Evolutionary conservation across 2,329 filamentous ascomycete genomes (phyloP), one percentile per base, ranked within the genome.

Genomic region (Cladosporium sp.): DNA sequence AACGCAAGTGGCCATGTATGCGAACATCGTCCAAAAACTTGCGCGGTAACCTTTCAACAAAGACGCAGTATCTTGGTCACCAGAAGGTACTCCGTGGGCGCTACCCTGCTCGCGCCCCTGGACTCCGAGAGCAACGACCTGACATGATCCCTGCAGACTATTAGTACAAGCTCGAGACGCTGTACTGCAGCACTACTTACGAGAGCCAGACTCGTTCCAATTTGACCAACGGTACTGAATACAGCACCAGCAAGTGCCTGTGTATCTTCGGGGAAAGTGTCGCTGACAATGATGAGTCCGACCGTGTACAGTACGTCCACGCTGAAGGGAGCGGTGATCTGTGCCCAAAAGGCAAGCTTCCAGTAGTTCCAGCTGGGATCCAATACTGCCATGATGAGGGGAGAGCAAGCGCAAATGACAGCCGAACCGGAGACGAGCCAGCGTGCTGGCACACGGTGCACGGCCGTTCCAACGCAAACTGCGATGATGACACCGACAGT

Each of bases 181-280:
- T 20, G n/a, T 27, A 9, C 4, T 27, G 9, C 5, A 27, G 4
- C 22, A 9, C 9, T 9, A 27, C 22, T 27, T 27, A 27, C 22
- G 5, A 68, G 62, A 1, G 68, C 68, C n/a, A 74, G 54, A 4
- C 69, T 67, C 11, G 74, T 62, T 18, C 72, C 68, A 53, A 74
- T 64, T 57, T 76, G 67, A 19, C 68, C 57, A 38, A 71, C 59
- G 0, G 70, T 73, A 48, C 72, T 73, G 60, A 74, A 74, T 0
- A 75, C 72, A 13, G 68, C 71, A 1, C 72, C 72, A 1, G 69
- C 72, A 1, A 75, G 59, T 2, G 62, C 71, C 50, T 76, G 73
- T 1, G 66, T 72, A 33, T 62, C 61, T 0, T 59, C 45, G 0
- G 71, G 68, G 52, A 75, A 41, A 2, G 38, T 41, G n/a, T 49